phyloP scores from a whole-genome alignment of 164 flowering plant genomes.

The Hamamelis virginiana region DNA sequence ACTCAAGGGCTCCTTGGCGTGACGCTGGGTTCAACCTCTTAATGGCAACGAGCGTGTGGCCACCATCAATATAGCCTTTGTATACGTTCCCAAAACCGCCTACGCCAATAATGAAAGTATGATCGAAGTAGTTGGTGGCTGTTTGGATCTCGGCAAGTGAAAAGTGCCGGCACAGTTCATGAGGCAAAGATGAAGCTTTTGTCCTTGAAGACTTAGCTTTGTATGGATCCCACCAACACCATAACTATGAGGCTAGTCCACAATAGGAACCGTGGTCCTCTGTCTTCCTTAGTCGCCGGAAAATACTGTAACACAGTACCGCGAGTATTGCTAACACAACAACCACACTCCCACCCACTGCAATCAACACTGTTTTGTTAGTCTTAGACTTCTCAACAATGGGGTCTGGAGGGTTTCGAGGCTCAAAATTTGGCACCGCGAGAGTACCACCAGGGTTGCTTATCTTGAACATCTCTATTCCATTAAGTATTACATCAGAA shows the following conservation, averaged over 20 bases:
- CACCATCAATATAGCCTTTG: constrained; percentile 25
- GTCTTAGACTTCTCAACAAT: not conserved
- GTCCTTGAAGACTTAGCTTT: not conserved
- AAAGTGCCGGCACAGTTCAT: constrained; percentile 23
- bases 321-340: too few relatives aligned
- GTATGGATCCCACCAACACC: not conserved
- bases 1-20: constrained; percentile 27
- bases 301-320: not conserved
- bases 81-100: constrained; percentile 40
- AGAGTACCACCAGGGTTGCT: constrained; percentile 24
- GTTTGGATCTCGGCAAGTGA: constrained; percentile 18
- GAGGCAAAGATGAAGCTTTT: constrained; percentile 10
- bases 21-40: constrained; percentile 26
- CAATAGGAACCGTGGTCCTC: not conserved
- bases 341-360: not conserved
- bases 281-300: too few relatives aligned
- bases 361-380: not conserved
- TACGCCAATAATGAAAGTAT: constrained; percentile 12
- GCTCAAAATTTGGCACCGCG: constrained; percentile 21
- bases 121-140: constrained; percentile 31
- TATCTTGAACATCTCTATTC: constrained; percentile 52
- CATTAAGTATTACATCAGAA: constrained; percentile 41
- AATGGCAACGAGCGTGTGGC: constrained; percentile 26
- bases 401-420: not conserved
- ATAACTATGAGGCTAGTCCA: constrained; percentile 3